Percentiles rank a stretch among this genome's conserved stretches.
Evolutionary conservation across 768 basidiomycete genomes (phyloP).

Genomic region (Amyloporia xantha): DNA sequence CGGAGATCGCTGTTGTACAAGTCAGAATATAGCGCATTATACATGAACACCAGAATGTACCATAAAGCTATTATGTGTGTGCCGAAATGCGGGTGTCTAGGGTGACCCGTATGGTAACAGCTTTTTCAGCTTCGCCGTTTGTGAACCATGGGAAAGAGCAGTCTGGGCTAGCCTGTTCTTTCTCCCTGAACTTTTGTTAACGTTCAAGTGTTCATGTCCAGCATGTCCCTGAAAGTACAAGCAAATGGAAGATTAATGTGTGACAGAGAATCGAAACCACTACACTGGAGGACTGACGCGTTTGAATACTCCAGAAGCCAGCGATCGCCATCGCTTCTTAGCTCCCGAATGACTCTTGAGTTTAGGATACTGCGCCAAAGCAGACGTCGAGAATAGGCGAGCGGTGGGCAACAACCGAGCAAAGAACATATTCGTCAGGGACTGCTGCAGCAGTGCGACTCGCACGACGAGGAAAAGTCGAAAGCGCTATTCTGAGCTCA

Average conservation of each 20-base stretch:
- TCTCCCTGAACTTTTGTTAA: conserved; percentile 53
- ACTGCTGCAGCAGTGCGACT: background rate
- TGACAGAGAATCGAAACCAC: background rate
- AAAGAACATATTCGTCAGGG: conserved; percentile 22
- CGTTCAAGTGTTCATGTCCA: conserved; percentile 69
- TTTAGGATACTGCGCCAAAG: conserved; percentile 57
- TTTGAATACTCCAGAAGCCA: conserved; percentile 64
- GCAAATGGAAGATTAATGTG: background rate
- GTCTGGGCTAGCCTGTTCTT: conserved; percentile 63
- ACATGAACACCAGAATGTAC: no score
- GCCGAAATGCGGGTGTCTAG: no score
- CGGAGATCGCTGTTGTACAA: background rate
- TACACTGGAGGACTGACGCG: conserved; percentile 57
- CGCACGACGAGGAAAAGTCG: background rate
- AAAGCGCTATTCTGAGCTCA: background rate
- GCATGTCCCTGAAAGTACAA: conserved; percentile 49
- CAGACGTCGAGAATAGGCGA: conserved; percentile 52
- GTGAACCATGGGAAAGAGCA: conserved; percentile 57
- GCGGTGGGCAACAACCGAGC: conserved; percentile 16
- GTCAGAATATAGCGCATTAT: background rate
- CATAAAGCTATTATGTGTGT: no score
- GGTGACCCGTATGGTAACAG: conserved; percentile 62
- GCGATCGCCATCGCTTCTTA: conserved; percentile 73
- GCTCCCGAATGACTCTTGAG: conserved; percentile 76
- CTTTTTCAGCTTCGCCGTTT: conserved; percentile 63